Conservation (phyloP, 2,329 filamentous ascomycete species). For the Curvularia spicifera region DNA sequence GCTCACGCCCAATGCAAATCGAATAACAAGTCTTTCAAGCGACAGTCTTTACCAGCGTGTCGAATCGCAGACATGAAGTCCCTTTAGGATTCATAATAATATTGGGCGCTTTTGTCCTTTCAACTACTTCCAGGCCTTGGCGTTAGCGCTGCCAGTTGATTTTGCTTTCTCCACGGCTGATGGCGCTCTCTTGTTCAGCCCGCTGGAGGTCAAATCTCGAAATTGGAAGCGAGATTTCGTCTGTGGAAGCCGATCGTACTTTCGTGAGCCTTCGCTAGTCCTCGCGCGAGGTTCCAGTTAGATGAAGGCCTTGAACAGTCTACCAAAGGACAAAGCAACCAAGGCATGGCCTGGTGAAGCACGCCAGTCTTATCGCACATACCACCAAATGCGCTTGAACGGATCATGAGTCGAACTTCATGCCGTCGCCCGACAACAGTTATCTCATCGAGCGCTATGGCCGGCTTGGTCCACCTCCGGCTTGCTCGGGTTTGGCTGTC, state of each 20-base stretch:
- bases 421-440: no score
- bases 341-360: neutral
- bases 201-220: neutral
- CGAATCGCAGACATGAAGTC: neutral
- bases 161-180: neutral
- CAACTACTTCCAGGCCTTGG: neutral
- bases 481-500: neutral
- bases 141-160: neutral
- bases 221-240: neutral
- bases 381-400: neutral
- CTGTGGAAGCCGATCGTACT: neutral
- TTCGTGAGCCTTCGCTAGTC: neutral
- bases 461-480: neutral
- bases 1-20: neutral
- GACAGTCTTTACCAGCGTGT: neutral
- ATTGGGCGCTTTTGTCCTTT: neutral
- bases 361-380: neutral
- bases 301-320: neutral
- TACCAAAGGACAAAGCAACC: neutral
- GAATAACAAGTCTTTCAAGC: neutral
- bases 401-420: neutral
- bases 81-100: neutral
- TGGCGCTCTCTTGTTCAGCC: neutral
- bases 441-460: neutral
- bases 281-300: neutral